Base-by-base conservation (phyloP, 306 rosid species). In the Parietaria judaica region DNA sequence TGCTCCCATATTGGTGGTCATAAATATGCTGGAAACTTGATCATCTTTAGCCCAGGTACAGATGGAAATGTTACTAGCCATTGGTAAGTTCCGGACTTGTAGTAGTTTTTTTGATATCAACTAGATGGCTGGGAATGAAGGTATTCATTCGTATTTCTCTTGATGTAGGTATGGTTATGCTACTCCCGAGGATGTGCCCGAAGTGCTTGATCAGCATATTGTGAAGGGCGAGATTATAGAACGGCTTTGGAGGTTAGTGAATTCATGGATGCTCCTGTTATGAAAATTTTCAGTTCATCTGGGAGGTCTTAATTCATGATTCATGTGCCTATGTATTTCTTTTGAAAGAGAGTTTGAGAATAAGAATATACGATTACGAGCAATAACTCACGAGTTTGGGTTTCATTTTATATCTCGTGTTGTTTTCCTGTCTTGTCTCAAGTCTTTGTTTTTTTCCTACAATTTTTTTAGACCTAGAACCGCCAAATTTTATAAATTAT, bases 1-100 rank as follows among this genome's bases (percentile, higher is more conserved):
- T 87, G 95, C 75, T 87, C 97, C 68, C 97, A 90, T 66, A 8
- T 90, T 56, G 94, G 97, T 14, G 95, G 95, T 38, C 95, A 90
- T 67, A 90, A 90, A 76, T 90, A 84, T 84, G 94, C 97, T 54
- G 97, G 97, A 39, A 90, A 90, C 72, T 61, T 90, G 70, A 84
- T 90, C 63, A 79, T 87, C 70, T 90, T 50, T 69, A 62, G 83
- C 57, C 85, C 81, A 11, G 85, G 82, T 61, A 63, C 71, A 12
- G 88, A 83, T 68, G 94, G 83, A 60, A 81, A 75, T 36, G 72
- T 77, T 23, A 79, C 61, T 17, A 95, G 97, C 65, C 90, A 90
- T 64, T 90, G 97, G 97, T 90, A 83, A 78, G 76, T 56, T 64
- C 43, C 55, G 23, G 35, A 44, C 45, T 54, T 9, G 60, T 49